Evolutionary conservation across 2,329 filamentous ascomycete genomes (phyloP).

Genomic region (Penicillium sp.): DNA sequence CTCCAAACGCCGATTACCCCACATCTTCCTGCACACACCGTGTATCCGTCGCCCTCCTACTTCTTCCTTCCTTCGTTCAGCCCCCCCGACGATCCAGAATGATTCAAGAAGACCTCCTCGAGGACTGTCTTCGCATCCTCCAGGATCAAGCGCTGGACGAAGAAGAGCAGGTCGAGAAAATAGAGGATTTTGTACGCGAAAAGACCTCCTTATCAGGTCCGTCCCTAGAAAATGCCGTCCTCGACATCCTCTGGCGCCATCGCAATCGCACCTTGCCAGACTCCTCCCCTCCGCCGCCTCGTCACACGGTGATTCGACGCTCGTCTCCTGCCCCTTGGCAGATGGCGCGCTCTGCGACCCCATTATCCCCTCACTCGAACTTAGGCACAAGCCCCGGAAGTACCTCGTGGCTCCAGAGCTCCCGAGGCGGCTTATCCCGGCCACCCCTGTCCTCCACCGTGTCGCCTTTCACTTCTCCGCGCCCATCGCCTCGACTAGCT

Average conservation of each 20-base stretch:
- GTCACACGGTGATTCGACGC: constrained; percentile 80
- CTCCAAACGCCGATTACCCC: too few species aligned
- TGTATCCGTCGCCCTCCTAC: too few species aligned
- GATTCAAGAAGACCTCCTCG: constrained; percentile 88
- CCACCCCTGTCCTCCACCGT: constrained; percentile 66
- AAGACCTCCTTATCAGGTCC: constrained; percentile 67
- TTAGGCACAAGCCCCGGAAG: constrained; percentile 69
- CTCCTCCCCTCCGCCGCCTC: constrained; percentile 76
- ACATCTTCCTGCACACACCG: too few species aligned
- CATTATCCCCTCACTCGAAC: constrained; percentile 71
- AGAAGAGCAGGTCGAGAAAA: constrained; percentile 86
- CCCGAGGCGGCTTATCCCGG: constrained; percentile 66
- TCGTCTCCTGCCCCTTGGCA: constrained; percentile 93
- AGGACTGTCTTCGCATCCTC: constrained; percentile 79
- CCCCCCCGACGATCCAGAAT: too few species aligned
- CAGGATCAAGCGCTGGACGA: constrained; percentile 75
- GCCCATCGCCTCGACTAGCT: constrained; percentile 81
- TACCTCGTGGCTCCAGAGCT: constrained; percentile 65
- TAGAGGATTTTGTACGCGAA: constrained; percentile 75
- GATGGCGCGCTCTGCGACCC: constrained; percentile 62
- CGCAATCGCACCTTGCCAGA: constrained; percentile 40
- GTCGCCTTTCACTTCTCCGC: constrained; percentile 87
- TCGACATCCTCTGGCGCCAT: constrained; percentile 73
- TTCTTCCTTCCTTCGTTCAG: too few species aligned
- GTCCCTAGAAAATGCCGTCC: constrained; percentile 75